These are phyloP conservation scores for Cicer yamashitae DNA, from an alignment of 306 rosid genomes.

Conservation along the genomic window DNA sequence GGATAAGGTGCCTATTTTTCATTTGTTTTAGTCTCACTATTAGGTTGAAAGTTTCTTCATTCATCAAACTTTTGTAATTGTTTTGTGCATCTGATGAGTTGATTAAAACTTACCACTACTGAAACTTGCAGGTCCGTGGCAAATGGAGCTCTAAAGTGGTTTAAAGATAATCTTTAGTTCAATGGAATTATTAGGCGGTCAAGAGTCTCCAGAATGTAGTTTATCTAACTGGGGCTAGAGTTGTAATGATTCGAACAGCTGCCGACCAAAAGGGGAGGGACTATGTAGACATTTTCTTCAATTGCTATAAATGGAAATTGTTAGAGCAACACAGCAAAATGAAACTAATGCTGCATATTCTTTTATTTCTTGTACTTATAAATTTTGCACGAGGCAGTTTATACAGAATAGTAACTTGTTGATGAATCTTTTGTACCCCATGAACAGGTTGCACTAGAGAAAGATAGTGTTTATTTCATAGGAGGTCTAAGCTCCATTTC, in stretches of 20 bases:
- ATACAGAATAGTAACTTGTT: slow-evolving; percentile 36
- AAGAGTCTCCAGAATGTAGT: slow-evolving; percentile 41
- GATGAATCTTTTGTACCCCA: slow-evolving; percentile 34
- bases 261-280: slow-evolving; percentile 35
- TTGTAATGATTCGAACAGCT: slow-evolving; percentile 38
- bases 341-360: slow-evolving; percentile 54
- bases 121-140: slow-evolving; percentile 74
- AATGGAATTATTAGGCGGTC: slow-evolving; percentile 26
- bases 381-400: slow-evolving; percentile 45
- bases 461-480: slow-evolving; percentile 29
- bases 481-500: slow-evolving; percentile 35
- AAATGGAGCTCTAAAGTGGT: slow-evolving; percentile 88
- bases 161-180: slow-evolving; percentile 83
- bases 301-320: slow-evolving; percentile 43
- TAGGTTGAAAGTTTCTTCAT: not conserved
- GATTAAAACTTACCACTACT: slow-evolving; percentile 6
- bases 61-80: not conserved
- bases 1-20: slow-evolving; percentile 29
- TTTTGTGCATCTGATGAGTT: slow-evolving; percentile 28
- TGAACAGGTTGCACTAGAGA: slow-evolving; percentile 40
- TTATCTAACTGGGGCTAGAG: slow-evolving; percentile 29
- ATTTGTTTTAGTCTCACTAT: slow-evolving; percentile 6
- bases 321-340: slow-evolving; percentile 43
- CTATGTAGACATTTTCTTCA: slow-evolving; percentile 42
- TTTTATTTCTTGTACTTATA: slow-evolving; percentile 59